These are phyloP conservation scores for Rhynchospora pubera DNA, from an alignment of 176 grass and related monocot genomes.

Conservation along the genomic window DNA sequence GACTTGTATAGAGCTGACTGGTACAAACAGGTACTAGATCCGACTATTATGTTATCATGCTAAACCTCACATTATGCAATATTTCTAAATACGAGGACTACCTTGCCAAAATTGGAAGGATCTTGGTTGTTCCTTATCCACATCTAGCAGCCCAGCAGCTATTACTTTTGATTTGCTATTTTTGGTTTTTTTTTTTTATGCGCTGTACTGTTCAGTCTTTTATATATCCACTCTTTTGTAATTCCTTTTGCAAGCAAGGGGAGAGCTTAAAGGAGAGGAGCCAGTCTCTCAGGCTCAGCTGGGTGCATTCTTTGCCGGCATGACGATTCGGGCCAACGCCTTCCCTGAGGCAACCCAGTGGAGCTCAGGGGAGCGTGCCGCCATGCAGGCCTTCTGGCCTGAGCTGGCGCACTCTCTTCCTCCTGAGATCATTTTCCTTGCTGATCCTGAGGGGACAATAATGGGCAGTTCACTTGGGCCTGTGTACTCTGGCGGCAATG, in stretches of 20 bases:
- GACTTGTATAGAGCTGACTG: not conserved
- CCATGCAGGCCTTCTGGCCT: constrained; percentile 74
- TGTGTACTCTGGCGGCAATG: constrained; percentile 47
- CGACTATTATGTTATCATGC: not conserved
- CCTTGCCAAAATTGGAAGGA: not conserved
- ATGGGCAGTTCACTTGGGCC: constrained; percentile 69
- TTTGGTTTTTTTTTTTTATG: not conserved
- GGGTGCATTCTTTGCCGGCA: constrained; percentile 92
- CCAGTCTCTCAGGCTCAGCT: constrained; percentile 74
- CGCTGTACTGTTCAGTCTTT: not conserved
- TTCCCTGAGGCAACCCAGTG: constrained; percentile 89
- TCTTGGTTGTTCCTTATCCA: not conserved
- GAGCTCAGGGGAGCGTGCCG: constrained; percentile 67
- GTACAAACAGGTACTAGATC: not conserved
- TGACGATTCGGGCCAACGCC: constrained; percentile 85
- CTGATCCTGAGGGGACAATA: constrained; percentile 90
- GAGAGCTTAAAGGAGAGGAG: constrained; percentile 24
- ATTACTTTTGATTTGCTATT: constrained; percentile 4
- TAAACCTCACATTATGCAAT: not conserved
- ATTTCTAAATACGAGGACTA: not conserved
- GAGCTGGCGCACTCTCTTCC: constrained; percentile 62
- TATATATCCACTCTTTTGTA: not conserved
- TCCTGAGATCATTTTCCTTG: constrained; percentile 84
- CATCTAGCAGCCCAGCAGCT: not conserved
- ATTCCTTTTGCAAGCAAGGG: too few relatives aligned